Conservation (phyloP, 2,329 filamentous ascomycete species). For the Atkinsonella texensis region DNA sequence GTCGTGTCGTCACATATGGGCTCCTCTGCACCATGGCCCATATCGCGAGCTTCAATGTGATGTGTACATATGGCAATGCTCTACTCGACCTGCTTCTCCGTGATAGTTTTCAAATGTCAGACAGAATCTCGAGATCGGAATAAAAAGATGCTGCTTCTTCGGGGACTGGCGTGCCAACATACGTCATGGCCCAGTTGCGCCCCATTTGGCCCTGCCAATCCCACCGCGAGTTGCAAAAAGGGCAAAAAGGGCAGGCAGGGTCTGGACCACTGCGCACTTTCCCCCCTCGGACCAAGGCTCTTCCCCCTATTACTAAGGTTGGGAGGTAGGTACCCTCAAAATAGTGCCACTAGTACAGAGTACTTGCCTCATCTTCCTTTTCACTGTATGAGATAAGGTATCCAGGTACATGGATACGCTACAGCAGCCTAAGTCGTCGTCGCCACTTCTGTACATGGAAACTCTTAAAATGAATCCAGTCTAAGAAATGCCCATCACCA, state of each 20-base stretch:
- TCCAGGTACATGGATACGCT: too few relatives aligned
- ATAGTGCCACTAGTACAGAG: too few relatives aligned
- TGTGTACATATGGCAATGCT: too few relatives aligned
- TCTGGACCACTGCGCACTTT: background rate
- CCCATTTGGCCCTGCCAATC: slow-evolving; percentile 1
- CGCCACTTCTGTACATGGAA: too few relatives aligned
- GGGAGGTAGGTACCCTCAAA: too few relatives aligned
- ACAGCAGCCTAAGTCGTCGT: too few relatives aligned
- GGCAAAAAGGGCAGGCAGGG: background rate
- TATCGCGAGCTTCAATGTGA: background rate
- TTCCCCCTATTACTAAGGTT: background rate
- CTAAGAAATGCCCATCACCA: too few relatives aligned
- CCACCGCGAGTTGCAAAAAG: background rate
- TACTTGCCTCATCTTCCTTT: too few relatives aligned
- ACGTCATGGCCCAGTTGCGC: slow-evolving; percentile 2
- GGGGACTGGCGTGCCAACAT: background rate
- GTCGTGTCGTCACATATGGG: background rate
- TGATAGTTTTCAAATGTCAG: background rate
- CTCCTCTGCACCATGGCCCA: background rate
- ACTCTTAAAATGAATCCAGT: too few relatives aligned
- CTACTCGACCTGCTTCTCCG: too few relatives aligned
- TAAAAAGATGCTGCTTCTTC: background rate
- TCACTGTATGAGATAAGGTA: too few relatives aligned
- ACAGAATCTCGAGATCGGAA: background rate
- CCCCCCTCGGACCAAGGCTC: background rate